Base-by-base conservation (phyloP, 306 rosid genomes). In the Quercus dentata region DNA sequence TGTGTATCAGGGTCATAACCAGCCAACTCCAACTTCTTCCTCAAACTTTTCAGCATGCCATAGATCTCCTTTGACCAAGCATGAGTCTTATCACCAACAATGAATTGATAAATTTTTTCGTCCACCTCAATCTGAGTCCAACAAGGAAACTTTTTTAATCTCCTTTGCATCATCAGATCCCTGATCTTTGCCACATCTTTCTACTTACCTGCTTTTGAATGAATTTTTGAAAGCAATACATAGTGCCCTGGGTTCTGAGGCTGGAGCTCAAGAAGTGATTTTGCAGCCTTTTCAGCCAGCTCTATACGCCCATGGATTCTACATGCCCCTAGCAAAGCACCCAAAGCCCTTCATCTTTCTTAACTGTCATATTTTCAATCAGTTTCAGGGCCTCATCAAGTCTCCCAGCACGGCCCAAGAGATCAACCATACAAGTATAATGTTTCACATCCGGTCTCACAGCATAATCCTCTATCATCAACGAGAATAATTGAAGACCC, bases 321-420 rank as follows among this genome's bases (percentile, higher is more conserved):
- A 83, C 92, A 91, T 56, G 98, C 94, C 41, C 88, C 97, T 63
- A 91, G 91, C 81, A 91, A 85, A 78, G 97, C 95, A 78, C 97
- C 97, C 97, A 91, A 54, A 94, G 81, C 30, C 85, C 84, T 76
- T 94, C 95, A 18, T 87, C 92, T 82, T 88, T 94, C 83, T 87
- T 89, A 31, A 83, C 79, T 13, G 77, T 57, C 88, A 84, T 86
- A 23, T 87, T 74, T 81, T 87, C 92, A 1, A 85, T 86, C 86
- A 94, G 62, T 63, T 79, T 82, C 46, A 79, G 27, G 19, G 97
- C 98, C 80, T 94, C 92, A 15, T 91, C 88, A 12, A 93, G 83
- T 84, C 88, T 88, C 54, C 98, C 94, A 0, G 94, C 92, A 30
- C 94, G 93, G 65, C 98, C 98, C 5, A 91, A 75, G 61, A 93